These are phyloP conservation scores for Dittrichia graveolens DNA, from an alignment of 129 eudicot species.

Conservation along the genomic window DNA sequence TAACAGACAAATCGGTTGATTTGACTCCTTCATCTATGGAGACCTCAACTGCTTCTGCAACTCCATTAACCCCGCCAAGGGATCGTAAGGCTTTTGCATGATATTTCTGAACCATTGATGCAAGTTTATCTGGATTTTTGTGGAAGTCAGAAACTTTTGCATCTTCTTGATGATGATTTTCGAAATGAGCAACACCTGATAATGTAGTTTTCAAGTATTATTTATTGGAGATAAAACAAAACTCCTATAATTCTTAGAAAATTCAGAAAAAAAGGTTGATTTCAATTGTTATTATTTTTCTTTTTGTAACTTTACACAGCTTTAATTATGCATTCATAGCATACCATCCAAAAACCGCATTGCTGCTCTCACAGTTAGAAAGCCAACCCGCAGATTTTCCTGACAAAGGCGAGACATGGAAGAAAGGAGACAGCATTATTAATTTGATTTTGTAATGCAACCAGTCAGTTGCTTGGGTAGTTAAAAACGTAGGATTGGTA, in stretches of 20 bases:
- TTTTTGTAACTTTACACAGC: neutral
- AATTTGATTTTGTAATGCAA: neutral
- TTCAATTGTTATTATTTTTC: neutral
- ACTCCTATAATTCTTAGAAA: neutral
- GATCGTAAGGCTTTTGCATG: conserved; percentile 45
- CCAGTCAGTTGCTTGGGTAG: conserved; percentile 10
- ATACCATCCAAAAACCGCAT: conserved; percentile 64
- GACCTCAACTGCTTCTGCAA: conserved; percentile 55
- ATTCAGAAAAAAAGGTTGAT: conserved; percentile 13
- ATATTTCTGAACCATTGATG: conserved; percentile 58
- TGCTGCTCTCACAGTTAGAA: conserved; percentile 51
- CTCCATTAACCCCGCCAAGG: conserved; percentile 66
- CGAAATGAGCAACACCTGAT: conserved; percentile 26
- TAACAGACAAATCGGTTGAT: conserved; percentile 41
- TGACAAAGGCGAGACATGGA: conserved; percentile 31
- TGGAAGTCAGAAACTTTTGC: conserved; percentile 52
- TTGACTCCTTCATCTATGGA: conserved; percentile 65
- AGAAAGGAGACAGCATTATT: conserved; percentile 13
- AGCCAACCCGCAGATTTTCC: conserved; percentile 52
- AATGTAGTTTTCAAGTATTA: conserved; percentile 7
- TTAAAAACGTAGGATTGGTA: neutral
- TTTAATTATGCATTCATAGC: neutral
- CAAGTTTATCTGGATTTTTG: conserved; percentile 70
- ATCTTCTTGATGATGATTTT: conserved; percentile 46
- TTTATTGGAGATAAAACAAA: neutral